Evolutionary conservation across 768 basidiomycete species (phyloP), one percentile per base, ranked within the genome.

Genomic region (Amanita rubescens): DNA sequence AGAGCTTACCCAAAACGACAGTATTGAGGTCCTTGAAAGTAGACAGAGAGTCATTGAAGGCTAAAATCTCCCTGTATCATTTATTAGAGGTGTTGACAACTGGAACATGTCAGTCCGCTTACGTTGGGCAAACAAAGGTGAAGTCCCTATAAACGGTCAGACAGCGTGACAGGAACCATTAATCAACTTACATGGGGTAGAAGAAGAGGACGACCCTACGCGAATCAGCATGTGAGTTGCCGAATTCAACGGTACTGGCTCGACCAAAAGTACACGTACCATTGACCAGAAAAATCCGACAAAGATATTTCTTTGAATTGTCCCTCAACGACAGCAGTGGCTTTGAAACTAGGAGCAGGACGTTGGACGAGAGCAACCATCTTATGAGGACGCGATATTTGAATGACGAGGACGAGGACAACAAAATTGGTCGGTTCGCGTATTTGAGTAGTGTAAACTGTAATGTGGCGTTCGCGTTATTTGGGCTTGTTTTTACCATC

Each of bases 61-160:
- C 94, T 44, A 94, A 80, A 65, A 96, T 94, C 70, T 95, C 94
- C 54, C 75, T 77, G 24, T 6, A 15, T 20, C 33, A 30, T 25
- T 55, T 17, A 52, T 35, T n/a, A 32, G 22, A n/a, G 24, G 45
- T 30, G 24, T 11, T 8, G 44, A 45, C 22, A 38, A 49, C 30
- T 6, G 22, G 35, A 42, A 19, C 17, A 34, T 19, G 12, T 53
- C 39, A 48, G 34, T 47, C 17, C 38, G 58, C 68, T 63, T 59
- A 78, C 75, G 92, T 94, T n/a, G 91, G 91, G 72, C 91, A 94
- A 61, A 90, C 88, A 60, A 89, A 90, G 35, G 90, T 90, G 69
- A 90, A 91, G 63, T 89, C 87, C 75, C 87, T 30, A 22, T 41
- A 51, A 6, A 46, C 38, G 37, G 22, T 32, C 12, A 60, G 22